Percentiles rank a stretch among this genome's conserved stretches.
Evolutionary conservation across 192 early-diverging fungal species (phyloP).

Genomic region (Jimgerdemannia lactiflua): DNA sequence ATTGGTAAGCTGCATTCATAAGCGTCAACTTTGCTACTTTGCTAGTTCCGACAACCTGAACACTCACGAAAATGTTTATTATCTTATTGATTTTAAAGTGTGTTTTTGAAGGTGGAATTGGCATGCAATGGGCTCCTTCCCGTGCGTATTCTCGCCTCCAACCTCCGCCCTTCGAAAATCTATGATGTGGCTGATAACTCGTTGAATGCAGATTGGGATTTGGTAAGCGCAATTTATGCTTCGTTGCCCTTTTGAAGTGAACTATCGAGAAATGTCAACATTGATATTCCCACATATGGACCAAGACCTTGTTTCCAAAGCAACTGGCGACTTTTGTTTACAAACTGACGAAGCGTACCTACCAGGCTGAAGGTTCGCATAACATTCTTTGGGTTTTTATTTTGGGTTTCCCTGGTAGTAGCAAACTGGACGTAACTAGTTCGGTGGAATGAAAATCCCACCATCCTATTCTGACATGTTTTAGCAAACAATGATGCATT

Average conservation of each 20-base stretch:
- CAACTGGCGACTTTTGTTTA: conserved; percentile 56
- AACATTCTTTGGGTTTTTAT: no score
- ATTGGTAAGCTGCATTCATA: conserved; percentile 38
- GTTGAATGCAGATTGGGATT: conserved; percentile 23
- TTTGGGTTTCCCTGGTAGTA: no score
- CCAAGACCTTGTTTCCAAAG: conserved; percentile 49
- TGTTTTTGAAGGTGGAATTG: conserved; percentile 43
- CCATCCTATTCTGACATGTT: background rate
- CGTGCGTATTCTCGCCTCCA: conserved; percentile 45
- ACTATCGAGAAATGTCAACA: no score
- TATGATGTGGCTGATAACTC: conserved; percentile 37
- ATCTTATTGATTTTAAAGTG: conserved; percentile 15
- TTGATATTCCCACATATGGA: background rate
- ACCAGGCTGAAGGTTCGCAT: conserved; percentile 28
- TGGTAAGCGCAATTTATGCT: conserved; percentile 19
- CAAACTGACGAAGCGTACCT: conserved; percentile 40
- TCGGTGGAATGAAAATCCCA: no score
- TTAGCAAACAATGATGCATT: conserved; percentile 8
- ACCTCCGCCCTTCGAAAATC: conserved; percentile 36
- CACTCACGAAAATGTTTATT: background rate
- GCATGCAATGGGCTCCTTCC: conserved; percentile 46
- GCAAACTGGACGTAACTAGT: no score
- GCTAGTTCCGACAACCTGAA: no score
- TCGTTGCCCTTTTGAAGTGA: background rate
- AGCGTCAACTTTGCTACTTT: no score